A percentile compares a stretch with the other conserved stretches of the same genome.
phyloP scores from a whole-genome alignment of 345 rosid genomes.

The Eucalyptus dawsonii region DNA sequence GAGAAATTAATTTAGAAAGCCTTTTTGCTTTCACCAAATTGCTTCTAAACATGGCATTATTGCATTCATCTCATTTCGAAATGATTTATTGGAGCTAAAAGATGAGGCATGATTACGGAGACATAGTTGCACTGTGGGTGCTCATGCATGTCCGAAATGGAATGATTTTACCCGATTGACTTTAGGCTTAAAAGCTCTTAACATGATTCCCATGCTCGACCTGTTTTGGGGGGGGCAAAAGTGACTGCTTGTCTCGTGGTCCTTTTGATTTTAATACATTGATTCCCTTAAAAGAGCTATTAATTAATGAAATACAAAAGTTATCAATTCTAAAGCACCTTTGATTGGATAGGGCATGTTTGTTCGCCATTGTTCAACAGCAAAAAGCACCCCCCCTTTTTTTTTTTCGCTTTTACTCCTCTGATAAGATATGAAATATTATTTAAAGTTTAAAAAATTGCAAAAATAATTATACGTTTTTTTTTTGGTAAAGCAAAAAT shows the following conservation, averaged over 20 bases:
- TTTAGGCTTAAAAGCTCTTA: neutral
- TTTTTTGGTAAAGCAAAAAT: neutral
- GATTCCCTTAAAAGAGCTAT: neutral
- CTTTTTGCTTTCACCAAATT: neutral
- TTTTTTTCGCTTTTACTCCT: neutral
- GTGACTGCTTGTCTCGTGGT: neutral
- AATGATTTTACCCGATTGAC: neutral
- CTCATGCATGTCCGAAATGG: neutral
- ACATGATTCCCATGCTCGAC: neutral
- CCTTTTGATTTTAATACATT: neutral
- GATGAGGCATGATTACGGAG: neutral
- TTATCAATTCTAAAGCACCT: neutral
- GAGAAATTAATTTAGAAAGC: neutral
- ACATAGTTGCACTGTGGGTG: neutral
- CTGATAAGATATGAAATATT: neutral
- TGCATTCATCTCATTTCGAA: neutral
- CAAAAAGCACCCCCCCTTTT: neutral
- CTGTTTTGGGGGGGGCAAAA: neutral
- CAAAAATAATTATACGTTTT: accelerated
- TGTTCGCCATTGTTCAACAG: neutral
- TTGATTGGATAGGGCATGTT: neutral
- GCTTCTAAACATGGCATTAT: neutral
- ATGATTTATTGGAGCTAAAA: neutral
- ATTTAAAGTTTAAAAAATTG: neutral
- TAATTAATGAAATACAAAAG: neutral